Conservation (phyloP, 1,139 yeast genomes). For the Geotrichum phurueaensis region DNA sequence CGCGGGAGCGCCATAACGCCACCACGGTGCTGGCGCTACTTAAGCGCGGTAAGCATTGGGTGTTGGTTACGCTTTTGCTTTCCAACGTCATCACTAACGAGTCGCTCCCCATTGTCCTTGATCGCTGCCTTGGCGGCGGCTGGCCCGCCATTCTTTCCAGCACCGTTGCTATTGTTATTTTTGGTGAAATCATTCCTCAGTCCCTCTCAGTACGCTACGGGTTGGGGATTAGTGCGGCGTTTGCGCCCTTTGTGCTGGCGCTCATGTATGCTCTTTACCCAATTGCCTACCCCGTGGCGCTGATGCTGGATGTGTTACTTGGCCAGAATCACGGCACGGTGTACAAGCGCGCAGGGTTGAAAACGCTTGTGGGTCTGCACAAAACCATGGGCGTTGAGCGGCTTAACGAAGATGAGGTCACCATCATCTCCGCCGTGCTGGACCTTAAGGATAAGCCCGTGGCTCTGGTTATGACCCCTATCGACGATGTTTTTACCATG, state of each 20-base stretch:
- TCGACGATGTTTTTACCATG: slow-evolving; percentile 84
- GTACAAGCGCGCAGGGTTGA: slow-evolving; percentile 86
- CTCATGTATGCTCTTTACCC: slow-evolving; percentile 94
- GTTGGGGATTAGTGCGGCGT: slow-evolving; percentile 80
- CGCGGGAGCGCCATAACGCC: slow-evolving; percentile 43
- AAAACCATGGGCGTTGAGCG: slow-evolving; percentile 83
- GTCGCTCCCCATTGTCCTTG: slow-evolving; percentile 88
- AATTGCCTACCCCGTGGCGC: too few species aligned
- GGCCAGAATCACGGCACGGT: slow-evolving; percentile 97
- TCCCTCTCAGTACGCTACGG: slow-evolving; percentile 90
- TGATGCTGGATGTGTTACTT: slow-evolving; percentile 65
- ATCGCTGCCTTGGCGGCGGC: slow-evolving; percentile 91
- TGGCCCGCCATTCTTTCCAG: slow-evolving; percentile 97
- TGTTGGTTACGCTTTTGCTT: slow-evolving; percentile 80
- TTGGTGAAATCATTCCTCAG: slow-evolving; percentile 97
- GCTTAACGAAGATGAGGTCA: slow-evolving; percentile 89
- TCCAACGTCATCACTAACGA: slow-evolving; percentile 88
- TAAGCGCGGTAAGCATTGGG: slow-evolving; percentile 92
- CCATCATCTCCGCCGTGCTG: slow-evolving; percentile 87
- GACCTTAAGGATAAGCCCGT: slow-evolving; percentile 92
- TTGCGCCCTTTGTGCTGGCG: slow-evolving; percentile 77
- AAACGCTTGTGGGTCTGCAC: slow-evolving; percentile 87
- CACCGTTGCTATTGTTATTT: slow-evolving; percentile 85
- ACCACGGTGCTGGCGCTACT: slow-evolving; percentile 64
- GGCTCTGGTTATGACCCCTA: slow-evolving; percentile 86